Percentiles rank a stretch among this genome's conserved stretches.
These are phyloP conservation scores for Candida caryicola DNA, from an alignment of 805 yeast genomes.

Conservation along the genomic window DNA sequence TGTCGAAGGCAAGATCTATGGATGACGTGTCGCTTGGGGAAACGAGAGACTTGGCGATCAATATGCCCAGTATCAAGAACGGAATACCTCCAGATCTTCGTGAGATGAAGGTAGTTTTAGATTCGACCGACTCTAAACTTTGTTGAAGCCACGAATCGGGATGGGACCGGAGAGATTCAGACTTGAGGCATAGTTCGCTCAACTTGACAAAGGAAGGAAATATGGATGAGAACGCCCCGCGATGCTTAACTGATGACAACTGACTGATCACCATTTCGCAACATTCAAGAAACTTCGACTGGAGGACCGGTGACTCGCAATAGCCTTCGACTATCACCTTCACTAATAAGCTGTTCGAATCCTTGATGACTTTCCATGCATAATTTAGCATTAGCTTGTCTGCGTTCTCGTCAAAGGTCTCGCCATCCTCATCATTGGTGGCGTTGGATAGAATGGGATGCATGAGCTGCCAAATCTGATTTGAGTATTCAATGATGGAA, in stretches of 20 bases:
- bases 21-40: slow-evolving; percentile 14
- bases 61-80: slow-evolving; percentile 66
- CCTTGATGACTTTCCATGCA: slow-evolving; percentile 83
- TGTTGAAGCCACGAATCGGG: slow-evolving; percentile 59
- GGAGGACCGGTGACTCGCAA: slow-evolving; percentile 15
- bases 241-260: slow-evolving; percentile 71
- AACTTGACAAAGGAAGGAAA: slow-evolving; percentile 74
- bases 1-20: slow-evolving; percentile 28
- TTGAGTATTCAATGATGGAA: slow-evolving; percentile 19
- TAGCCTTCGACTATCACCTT: slow-evolving; percentile 33
- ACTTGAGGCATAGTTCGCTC: slow-evolving; percentile 52
- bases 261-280: slow-evolving; percentile 65
- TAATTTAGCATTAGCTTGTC: slow-evolving; percentile 56
- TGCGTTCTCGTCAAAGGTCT: slow-evolving; percentile 34
- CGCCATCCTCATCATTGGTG: slow-evolving; percentile 41
- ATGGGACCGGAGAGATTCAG: slow-evolving; percentile 26
- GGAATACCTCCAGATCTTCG: slow-evolving; percentile 95
- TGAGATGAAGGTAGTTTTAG: slow-evolving; percentile 67
- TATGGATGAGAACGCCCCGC: slow-evolving; percentile 90
- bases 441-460: slow-evolving; percentile 58
- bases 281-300: slow-evolving; percentile 24
- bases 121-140: slow-evolving; percentile 52
- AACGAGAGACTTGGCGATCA: slow-evolving; percentile 41
- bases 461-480: slow-evolving; percentile 43
- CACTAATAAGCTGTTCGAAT: slow-evolving; percentile 57